Conservation (phyloP, 1,284 basidiomycete species). For the Ceratorhiza oryzae-sativae region DNA sequence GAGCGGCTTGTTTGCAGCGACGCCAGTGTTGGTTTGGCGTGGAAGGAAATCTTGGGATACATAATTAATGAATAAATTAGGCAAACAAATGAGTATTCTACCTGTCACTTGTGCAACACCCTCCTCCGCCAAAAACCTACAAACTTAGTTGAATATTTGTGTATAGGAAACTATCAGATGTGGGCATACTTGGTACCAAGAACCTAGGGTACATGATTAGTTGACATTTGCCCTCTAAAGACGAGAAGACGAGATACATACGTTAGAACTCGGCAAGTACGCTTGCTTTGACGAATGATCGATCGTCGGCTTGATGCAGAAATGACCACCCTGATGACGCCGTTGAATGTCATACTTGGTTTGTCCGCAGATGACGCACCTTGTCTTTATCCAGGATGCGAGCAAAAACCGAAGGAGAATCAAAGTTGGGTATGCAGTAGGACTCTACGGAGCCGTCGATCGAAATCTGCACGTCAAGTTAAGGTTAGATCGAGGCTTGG, state of each 20-base stretch:
- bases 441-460: constrained; percentile 68
- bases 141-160: background rate
- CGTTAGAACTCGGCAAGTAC: constrained; percentile 87
- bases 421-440: constrained; percentile 91
- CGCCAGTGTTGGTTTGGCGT: constrained; percentile 57
- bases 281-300: constrained; percentile 81
- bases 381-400: constrained; percentile 85
- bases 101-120: constrained; percentile 83
- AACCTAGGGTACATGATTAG: constrained; percentile 54
- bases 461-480: constrained; percentile 34
- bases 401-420: constrained; percentile 90
- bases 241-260: constrained; percentile 50
- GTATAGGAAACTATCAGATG: background rate
- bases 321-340: constrained; percentile 81
- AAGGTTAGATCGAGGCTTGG: constrained; percentile 12
- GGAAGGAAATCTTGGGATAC: constrained; percentile 72
- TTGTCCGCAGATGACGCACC: constrained; percentile 47
- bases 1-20: constrained; percentile 59
- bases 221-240: background rate
- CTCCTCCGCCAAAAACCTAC: constrained; percentile 76
- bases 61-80: background rate
- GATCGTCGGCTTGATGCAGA: constrained; percentile 76
- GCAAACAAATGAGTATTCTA: constrained; percentile 44
- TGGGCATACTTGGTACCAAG: constrained; percentile 79
- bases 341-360: constrained; percentile 1